A percentile compares a stretch with the other conserved stretches of the same genome.
These are phyloP conservation scores for Mortierella sp. DNA, from an alignment of 371 early-diverging fungal genomes.

Conservation along the genomic window DNA sequence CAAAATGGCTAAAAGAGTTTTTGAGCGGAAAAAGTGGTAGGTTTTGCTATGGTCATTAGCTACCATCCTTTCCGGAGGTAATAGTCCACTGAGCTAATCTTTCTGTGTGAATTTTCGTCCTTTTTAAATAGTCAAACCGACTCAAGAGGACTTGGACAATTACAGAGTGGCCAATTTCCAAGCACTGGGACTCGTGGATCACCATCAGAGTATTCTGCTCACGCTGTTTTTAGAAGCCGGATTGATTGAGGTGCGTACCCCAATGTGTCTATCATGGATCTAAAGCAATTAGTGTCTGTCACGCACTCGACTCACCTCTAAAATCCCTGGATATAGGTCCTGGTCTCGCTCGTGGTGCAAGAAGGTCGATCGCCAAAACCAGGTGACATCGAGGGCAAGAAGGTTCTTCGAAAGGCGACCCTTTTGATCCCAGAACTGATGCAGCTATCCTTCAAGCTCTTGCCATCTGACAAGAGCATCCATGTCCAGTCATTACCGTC, in stretches of 20 bases:
- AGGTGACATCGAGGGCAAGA: conserved; percentile 16
- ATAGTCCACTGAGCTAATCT: neutral
- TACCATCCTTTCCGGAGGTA: neutral
- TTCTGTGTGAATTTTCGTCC: neutral
- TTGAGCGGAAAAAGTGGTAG: conserved; percentile 43
- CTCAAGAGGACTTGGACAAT: conserved; percentile 31
- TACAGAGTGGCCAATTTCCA: conserved; percentile 36
- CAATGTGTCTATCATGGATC: neutral
- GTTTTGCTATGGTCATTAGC: neutral
- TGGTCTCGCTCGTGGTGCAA: conserved; percentile 60
- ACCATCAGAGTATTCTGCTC: conserved; percentile 76
- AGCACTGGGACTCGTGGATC: conserved; percentile 71
- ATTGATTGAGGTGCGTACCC: conserved; percentile 71
- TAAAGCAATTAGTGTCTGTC: neutral
- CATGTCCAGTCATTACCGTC: conserved; percentile 70
- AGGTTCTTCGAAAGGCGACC: conserved; percentile 66
- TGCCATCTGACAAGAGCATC: conserved; percentile 59
- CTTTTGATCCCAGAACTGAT: conserved; percentile 81
- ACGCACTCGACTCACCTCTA: neutral
- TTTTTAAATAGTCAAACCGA: conserved; percentile 31
- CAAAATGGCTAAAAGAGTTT: conserved; percentile 60
- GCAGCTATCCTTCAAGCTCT: conserved; percentile 74
- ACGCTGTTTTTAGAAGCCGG: conserved; percentile 84
- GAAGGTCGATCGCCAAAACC: conserved; percentile 20
- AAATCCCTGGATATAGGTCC: conserved; percentile 32